These are phyloP conservation scores for Hebeloma cylindrosporum DNA, from an alignment of 768 basidiomycete genomes.

Conservation along the genomic window DNA sequence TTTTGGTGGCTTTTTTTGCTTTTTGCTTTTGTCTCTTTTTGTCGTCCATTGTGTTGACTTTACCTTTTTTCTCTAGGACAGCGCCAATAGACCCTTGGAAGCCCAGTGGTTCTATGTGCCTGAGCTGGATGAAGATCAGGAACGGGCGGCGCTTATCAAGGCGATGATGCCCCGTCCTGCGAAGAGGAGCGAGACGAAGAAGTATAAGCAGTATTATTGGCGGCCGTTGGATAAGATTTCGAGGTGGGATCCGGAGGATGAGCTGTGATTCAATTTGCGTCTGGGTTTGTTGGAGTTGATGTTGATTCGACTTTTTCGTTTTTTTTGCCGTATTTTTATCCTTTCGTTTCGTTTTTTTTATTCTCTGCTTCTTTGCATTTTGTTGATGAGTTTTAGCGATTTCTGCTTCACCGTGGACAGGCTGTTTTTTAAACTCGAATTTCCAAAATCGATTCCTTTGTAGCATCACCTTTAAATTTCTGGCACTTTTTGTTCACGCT, in stretches of 20 bases:
- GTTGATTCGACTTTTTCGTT: too few relatives aligned
- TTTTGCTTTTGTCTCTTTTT: conserved; percentile 4
- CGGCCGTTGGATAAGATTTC: conserved; percentile 69
- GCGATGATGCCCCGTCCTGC: conserved; percentile 76
- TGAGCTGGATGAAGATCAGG: conserved; percentile 66
- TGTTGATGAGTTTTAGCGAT: too few relatives aligned
- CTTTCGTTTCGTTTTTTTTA: too few relatives aligned
- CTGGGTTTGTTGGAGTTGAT: too few relatives aligned
- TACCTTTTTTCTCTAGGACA: conserved; percentile 36
- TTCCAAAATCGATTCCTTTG: too few relatives aligned
- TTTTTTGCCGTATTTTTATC: too few relatives aligned
- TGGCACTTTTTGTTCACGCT: too few relatives aligned
- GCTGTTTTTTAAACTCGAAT: too few relatives aligned
- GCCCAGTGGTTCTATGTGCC: conserved; percentile 79
- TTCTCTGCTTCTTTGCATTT: too few relatives aligned
- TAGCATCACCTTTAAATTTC: too few relatives aligned
- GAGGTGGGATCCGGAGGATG: conserved; percentile 75
- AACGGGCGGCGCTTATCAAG: conserved; percentile 63
- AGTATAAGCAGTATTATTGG: conserved; percentile 86
- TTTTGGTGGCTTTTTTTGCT: conserved; percentile 6
- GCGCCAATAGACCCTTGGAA: conserved; percentile 51
- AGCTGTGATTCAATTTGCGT: conserved; percentile 41
- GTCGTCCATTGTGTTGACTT: background rate
- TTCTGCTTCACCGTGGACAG: too few relatives aligned
- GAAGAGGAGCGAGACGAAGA: conserved; percentile 76